Percentiles rank a stretch among this genome's conserved stretches.
phyloP scores from a whole-genome alignment of 345 rosid species.

The Melastoma malabathricum region DNA sequence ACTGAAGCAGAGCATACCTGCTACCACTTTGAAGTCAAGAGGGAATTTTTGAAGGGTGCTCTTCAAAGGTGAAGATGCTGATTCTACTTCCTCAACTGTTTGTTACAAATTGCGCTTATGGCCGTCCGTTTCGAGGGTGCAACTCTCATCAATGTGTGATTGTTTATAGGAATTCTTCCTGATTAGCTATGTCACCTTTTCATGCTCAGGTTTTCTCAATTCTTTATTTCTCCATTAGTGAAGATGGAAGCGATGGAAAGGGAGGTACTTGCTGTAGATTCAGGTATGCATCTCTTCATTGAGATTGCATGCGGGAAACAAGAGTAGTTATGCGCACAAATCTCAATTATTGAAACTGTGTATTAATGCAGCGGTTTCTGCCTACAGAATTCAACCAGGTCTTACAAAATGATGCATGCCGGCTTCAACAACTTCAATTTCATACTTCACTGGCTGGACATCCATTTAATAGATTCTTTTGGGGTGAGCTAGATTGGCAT shows the following conservation, averaged over 20 bases:
- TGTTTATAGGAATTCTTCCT: too few relatives aligned
- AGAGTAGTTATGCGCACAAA: too few relatives aligned
- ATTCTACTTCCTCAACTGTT: too few relatives aligned
- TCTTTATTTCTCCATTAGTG: conserved; percentile 92
- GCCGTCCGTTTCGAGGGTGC: too few relatives aligned
- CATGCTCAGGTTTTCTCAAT: conserved; percentile 79
- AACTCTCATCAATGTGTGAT: too few relatives aligned
- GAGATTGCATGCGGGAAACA: conserved; percentile 3
- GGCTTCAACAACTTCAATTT: conserved; percentile 93
- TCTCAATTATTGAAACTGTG: not conserved
- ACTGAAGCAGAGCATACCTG: conserved; percentile 92
- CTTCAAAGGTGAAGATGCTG: conserved; percentile 50
- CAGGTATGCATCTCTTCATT: conserved; percentile 38
- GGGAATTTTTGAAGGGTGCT: conserved; percentile 75
- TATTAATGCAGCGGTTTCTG: conserved; percentile 1
- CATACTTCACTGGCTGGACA: conserved; percentile 58
- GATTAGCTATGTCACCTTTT: conserved; percentile 7
- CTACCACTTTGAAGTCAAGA: conserved; percentile 94
- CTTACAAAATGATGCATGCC: conserved; percentile 81
- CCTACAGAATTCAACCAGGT: conserved; percentile 81
- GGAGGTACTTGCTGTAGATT: conserved; percentile 93
- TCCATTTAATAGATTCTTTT: conserved; percentile 67
- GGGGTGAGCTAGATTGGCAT: conserved; percentile 52
- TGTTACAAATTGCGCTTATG: too few relatives aligned
- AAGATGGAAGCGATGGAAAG: conserved; percentile 93